phyloP scores from a whole-genome alignment of 2,329 filamentous ascomycete species.

The Calonectria pauciramosa region DNA sequence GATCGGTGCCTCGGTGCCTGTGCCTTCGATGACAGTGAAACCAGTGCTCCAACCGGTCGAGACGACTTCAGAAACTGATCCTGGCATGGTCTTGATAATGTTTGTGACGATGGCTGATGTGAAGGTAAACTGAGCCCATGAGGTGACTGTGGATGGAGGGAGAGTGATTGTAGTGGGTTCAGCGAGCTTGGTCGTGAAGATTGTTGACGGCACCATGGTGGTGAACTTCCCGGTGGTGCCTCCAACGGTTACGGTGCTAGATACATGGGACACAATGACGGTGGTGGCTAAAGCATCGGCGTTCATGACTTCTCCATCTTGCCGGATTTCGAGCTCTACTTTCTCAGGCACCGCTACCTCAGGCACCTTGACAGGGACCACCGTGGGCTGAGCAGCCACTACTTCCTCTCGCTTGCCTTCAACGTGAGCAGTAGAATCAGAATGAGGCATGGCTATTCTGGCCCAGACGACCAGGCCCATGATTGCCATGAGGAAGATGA shows the following conservation, averaged over 20 bases:
- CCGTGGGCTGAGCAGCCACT: background rate
- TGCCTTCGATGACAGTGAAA: background rate
- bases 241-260: slow-evolving; percentile 22
- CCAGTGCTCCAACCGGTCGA: background rate
- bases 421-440: slow-evolving; percentile 40
- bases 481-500: slow-evolving; percentile 33
- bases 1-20: background rate
- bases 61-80: background rate
- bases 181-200: slow-evolving; percentile 14
- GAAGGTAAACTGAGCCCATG: background rate
- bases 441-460: slow-evolving; percentile 40
- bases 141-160: background rate
- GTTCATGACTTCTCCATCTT: background rate
- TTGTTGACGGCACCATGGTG: slow-evolving; percentile 25
- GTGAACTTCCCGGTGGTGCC: slow-evolving; percentile 19
- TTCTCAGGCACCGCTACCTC: background rate
- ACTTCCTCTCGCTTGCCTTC: slow-evolving; percentile 27
- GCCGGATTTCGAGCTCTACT: background rate
- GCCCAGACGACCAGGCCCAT: slow-evolving; percentile 44
- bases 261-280: background rate
- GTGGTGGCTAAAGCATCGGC: background rate
- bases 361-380: background rate
- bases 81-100: slow-evolving; percentile 2
- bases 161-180: background rate
- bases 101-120: background rate